Base-by-base conservation (phyloP, 2,329 filamentous ascomycete species). In the Fusarium tjaetaba region DNA sequence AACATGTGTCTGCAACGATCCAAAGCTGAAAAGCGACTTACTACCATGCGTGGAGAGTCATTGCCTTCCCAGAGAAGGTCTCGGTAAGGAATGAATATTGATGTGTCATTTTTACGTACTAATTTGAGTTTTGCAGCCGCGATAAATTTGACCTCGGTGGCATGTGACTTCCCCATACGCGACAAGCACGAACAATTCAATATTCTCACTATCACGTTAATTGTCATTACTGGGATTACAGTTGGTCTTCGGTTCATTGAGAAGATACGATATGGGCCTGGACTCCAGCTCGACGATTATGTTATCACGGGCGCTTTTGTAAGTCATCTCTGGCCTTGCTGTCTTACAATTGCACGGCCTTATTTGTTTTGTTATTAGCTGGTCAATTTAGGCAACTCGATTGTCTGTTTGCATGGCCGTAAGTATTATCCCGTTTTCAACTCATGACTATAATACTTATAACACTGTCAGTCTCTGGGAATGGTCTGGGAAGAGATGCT, bases 401-500 rank as follows among this genome's bases (percentile, higher is more conserved):
- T 60, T 20, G 39, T 48, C 10, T 67, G 61, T 4, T 34, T 67
- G 10, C 39, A 36, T n/a, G 64, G 64, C 4, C 45, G 64, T 67
- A n/a, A 30, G 10, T 30, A 11, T 30, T 30, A 30, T 30, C 30
- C 30, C 10, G 11, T 30, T 11, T 30, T 30, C 30, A 30, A 30
- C 30, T 18, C 16, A 36, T 36, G 34, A 10, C 34, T 3, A 10
- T 18, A 5, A 18, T 36, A 22, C 45, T 67, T 0, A 67, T 16
- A 24, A 7, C 8, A 6, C 4, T 6, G 6, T 14, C 5, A 68
- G 66, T 73, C 11, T 71, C 49, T 2, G 15, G 38, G 4, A 69
- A 59, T 46, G 70, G 70, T 0, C 28, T 73, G 3, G 69, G 70
- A 5, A 48, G 45, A 20, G 69, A 72, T 48, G 48, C 66, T 2